Percentiles rank a stretch among this genome's conserved stretches.
phyloP scores from a whole-genome alignment of 176 grass and related monocot genomes.

The Dactylis glomerata region DNA sequence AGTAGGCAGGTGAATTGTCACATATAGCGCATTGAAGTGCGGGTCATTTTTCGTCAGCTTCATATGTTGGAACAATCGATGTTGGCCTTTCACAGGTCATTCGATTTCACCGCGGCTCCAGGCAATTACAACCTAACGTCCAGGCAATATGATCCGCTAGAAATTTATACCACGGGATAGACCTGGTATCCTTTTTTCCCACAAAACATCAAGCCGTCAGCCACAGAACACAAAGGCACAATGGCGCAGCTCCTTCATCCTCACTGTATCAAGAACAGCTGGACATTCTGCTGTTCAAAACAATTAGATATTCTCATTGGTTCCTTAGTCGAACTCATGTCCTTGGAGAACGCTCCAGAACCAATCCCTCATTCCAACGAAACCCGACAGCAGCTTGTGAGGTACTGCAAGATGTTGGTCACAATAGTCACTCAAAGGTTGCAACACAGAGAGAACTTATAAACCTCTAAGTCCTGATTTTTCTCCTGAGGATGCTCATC shows the following conservation, averaged over 20 bases:
- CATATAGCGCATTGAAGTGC: not conserved
- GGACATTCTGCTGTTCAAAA: not conserved
- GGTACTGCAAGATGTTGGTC: not conserved
- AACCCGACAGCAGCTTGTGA: not conserved
- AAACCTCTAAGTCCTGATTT: not conserved
- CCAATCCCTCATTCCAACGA: not conserved
- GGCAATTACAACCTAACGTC: not conserved
- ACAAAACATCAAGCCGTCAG: not conserved
- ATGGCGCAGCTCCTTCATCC: not conserved
- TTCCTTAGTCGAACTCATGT: slow-evolving; percentile 4
- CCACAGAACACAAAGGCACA: not conserved
- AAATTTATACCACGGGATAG: not conserved
- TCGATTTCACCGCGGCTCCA: not conserved
- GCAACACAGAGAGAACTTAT: not conserved
- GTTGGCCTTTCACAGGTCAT: not conserved
- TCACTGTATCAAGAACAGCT: not conserved
- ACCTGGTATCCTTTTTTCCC: not conserved
- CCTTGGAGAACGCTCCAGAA: not conserved
- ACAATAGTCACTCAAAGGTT: not conserved
- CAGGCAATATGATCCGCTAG: not conserved
- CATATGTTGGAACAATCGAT: not conserved
- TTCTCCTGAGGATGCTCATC: not conserved
- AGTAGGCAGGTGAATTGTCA: not conserved
- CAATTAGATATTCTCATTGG: not conserved
- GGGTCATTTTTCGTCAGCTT: not conserved